A percentile compares a stretch with the other conserved stretches of the same genome.
These are phyloP conservation scores for Russula olivacea DNA, from an alignment of 768 basidiomycete genomes.

Conservation along the genomic window DNA sequence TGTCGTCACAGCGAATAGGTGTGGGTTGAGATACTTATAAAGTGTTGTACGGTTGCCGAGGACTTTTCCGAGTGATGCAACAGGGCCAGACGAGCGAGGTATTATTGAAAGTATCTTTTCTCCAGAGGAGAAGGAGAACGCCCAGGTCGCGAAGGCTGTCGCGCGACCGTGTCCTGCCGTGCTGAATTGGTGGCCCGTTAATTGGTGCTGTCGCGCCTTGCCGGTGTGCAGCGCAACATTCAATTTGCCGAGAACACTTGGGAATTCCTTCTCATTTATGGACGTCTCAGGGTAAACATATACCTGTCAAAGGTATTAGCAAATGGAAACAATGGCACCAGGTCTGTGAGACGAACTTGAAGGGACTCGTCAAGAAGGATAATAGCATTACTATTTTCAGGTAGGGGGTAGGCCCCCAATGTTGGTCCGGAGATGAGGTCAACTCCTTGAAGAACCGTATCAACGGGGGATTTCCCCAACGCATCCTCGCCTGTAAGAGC, in stretches of 20 bases:
- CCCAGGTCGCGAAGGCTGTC: conserved; percentile 62
- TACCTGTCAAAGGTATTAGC: conserved; percentile 36
- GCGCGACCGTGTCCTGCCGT: conserved; percentile 39
- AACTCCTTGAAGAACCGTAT: conserved; percentile 47
- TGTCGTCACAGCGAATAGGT: conserved; percentile 64
- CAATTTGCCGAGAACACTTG: conserved; percentile 39
- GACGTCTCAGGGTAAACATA: conserved; percentile 62
- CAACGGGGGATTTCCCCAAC: conserved; percentile 31
- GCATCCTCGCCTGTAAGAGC: conserved; percentile 72
- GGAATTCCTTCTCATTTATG: conserved; percentile 40
- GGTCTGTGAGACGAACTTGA: conserved; percentile 45
- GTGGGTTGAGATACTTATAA: conserved; percentile 92
- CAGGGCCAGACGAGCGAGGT: conserved; percentile 43
- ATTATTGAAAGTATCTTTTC: conserved; percentile 56
- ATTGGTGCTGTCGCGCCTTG: conserved; percentile 37
- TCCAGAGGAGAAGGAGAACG: conserved; percentile 45
- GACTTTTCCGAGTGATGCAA: conserved; percentile 80
- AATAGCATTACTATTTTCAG: conserved; percentile 42
- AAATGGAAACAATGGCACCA: neutral
- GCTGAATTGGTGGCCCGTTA: conserved; percentile 54
- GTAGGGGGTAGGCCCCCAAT: conserved; percentile 53
- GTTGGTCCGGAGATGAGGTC: conserved; percentile 56
- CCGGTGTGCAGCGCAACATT: conserved; percentile 53
- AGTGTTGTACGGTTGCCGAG: conserved; percentile 82
- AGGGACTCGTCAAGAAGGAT: conserved; percentile 70